Percentiles rank a stretch among this genome's conserved stretches.
Evolutionary conservation across 208 protist species (phyloP).

Genomic region (Balamuthia mandrillaris): DNA sequence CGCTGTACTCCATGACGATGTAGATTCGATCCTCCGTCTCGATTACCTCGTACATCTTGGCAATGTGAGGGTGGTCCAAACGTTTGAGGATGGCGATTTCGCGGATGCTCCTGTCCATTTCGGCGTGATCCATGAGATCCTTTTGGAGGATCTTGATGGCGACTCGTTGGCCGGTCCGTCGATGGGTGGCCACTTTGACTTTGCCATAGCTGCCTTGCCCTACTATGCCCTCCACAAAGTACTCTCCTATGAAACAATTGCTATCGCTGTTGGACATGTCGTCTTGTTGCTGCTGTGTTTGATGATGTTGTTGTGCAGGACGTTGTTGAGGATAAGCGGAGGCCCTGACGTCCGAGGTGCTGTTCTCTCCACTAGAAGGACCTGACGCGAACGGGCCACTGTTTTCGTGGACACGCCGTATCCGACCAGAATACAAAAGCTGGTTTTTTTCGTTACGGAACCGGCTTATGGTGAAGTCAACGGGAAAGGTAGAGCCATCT

Average conservation of each 20-base stretch:
- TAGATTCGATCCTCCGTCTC: slow-evolving; percentile 34
- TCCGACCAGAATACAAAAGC: slow-evolving; percentile 16
- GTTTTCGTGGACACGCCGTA: slow-evolving; percentile 17
- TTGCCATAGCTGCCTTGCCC: slow-evolving; percentile 28
- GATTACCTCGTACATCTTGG: slow-evolving; percentile 62
- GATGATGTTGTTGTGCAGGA: too few relatives aligned
- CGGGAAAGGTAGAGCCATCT: slow-evolving; percentile 24
- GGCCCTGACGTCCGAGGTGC: too few relatives aligned
- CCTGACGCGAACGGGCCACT: too few relatives aligned
- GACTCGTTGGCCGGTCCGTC: background rate
- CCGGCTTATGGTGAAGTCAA: slow-evolving; percentile 32
- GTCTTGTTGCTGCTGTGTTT: too few relatives aligned
- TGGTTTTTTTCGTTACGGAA: background rate
- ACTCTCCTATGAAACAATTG: background rate
- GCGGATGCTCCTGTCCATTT: background rate
- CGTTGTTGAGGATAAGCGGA: too few relatives aligned
- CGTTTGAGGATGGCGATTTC: slow-evolving; percentile 52
- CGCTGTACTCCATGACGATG: slow-evolving; percentile 34
- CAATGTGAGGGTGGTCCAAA: slow-evolving; percentile 63
- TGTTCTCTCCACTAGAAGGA: too few relatives aligned
- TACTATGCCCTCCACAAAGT: slow-evolving; percentile 12
- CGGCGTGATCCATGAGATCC: background rate
- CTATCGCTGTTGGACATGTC: too few relatives aligned
- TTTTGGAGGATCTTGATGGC: slow-evolving; percentile 21
- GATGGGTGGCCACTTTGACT: background rate